A percentile compares a stretch with the other conserved stretches of the same genome.
These are phyloP conservation scores for Paramyrothecium sp. DNA, from an alignment of 2,329 filamentous ascomycete species.

Conservation along the genomic window DNA sequence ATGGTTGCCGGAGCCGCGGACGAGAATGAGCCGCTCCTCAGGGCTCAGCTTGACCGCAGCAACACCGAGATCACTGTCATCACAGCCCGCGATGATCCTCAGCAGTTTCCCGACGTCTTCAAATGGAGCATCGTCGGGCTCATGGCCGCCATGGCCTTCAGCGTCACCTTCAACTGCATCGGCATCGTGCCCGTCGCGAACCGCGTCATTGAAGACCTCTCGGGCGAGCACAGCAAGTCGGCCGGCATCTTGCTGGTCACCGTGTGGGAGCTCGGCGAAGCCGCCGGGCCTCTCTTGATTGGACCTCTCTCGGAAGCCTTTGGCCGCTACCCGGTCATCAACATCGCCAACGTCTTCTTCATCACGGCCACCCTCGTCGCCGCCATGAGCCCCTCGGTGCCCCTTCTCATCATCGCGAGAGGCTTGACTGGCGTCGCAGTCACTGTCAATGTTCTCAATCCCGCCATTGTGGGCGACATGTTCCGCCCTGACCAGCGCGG, in stretches of 20 bases:
- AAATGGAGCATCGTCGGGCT: slow-evolving; percentile 54
- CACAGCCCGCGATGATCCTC: neutral
- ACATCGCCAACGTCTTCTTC: slow-evolving; percentile 50
- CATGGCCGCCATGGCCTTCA: slow-evolving; percentile 54
- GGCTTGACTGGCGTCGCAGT: slow-evolving; percentile 61
- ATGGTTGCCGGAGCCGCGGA: neutral
- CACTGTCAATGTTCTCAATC: slow-evolving; percentile 62
- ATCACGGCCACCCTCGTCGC: slow-evolving; percentile 45
- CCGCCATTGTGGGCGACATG: slow-evolving; percentile 63
- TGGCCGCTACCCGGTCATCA: slow-evolving; percentile 55
- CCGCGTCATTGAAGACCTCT: slow-evolving; percentile 47
- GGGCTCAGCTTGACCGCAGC: neutral
- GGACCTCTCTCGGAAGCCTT: slow-evolving; percentile 62
- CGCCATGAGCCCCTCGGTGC: slow-evolving; percentile 42
- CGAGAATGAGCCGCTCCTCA: neutral
- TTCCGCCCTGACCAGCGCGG: slow-evolving; percentile 57
- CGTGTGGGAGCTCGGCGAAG: slow-evolving; percentile 68
- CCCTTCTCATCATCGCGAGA: slow-evolving; percentile 50
- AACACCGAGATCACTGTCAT: neutral
- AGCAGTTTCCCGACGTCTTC: slow-evolving; percentile 44
- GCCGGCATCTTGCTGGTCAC: slow-evolving; percentile 63
- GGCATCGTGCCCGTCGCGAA: slow-evolving; percentile 52
- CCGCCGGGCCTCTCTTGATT: slow-evolving; percentile 57
- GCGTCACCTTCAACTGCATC: slow-evolving; percentile 58
- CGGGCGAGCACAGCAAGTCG: slow-evolving; percentile 38